phyloP scores from a whole-genome alignment of 1,284 basidiomycete species.

The Tetrapyrgos nigripes region DNA sequence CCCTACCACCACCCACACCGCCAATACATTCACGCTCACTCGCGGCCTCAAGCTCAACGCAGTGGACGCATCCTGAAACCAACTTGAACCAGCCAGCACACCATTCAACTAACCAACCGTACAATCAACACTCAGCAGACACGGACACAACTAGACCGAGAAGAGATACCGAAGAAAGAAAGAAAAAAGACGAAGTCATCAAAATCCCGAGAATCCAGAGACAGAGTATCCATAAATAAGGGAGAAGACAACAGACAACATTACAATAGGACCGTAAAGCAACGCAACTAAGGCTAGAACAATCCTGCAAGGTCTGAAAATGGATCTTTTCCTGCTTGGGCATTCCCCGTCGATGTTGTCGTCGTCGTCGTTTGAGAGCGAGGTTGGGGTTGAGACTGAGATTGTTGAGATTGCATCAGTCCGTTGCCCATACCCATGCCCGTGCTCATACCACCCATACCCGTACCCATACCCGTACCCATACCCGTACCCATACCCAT shows the following conservation, averaged over 20 bases:
- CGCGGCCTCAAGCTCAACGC: no score
- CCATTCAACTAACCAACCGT: no score
- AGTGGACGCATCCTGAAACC: no score
- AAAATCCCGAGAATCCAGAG: no score
- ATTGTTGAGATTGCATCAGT: conserved; percentile 21
- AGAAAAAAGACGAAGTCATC: no score
- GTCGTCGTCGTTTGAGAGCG: conserved; percentile 28
- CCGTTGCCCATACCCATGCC: not conserved
- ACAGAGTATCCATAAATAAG: not conserved
- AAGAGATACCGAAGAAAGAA: no score
- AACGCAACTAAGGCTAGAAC: conserved; percentile 54
- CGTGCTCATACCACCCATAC: not conserved
- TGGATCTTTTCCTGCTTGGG: conserved; percentile 70
- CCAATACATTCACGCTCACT: no score
- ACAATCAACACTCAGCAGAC: no score
- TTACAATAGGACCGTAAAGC: no score
- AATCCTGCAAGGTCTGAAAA: conserved; percentile 81
- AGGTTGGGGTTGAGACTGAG: conserved; percentile 26
- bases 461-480: not conserved
- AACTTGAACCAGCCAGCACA: no score
- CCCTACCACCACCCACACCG: no score
- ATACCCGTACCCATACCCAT: conserved; percentile 8
- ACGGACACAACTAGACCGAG: no score
- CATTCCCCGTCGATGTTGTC: conserved; percentile 23
- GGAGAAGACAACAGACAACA: not conserved